A percentile compares a stretch with the other conserved stretches of the same genome.
Conservation (phyloP, 257 asterid genomes). For the Solanum verrucosum region DNA sequence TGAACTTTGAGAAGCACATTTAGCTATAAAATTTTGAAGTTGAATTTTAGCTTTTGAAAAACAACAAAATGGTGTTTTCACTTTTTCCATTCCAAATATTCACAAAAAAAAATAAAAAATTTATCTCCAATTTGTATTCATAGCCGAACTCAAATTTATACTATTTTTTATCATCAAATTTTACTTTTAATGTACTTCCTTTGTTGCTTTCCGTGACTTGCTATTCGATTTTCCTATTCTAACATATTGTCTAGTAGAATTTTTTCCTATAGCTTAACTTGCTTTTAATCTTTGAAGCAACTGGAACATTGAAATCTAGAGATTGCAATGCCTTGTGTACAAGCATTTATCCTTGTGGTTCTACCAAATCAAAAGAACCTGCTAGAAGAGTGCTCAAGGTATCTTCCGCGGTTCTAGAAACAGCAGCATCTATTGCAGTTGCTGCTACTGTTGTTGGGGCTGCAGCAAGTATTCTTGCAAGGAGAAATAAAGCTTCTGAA, state of each 20-base stretch:
- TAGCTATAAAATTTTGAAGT: too few species aligned
- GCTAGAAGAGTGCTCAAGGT: conserved; percentile 10
- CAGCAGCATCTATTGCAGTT: conserved; percentile 55
- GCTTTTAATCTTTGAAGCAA: background rate
- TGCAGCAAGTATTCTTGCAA: conserved; percentile 56
- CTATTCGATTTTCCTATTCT: background rate
- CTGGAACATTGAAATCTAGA: conserved; percentile 2
- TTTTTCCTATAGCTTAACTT: background rate
- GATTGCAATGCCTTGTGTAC: conserved; percentile 1
- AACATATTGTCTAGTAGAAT: background rate
- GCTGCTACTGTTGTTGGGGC: conserved; percentile 62
- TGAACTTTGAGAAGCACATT: too few species aligned
- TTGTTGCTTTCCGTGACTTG: background rate
- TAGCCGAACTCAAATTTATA: too few species aligned
- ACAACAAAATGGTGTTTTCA: too few species aligned
- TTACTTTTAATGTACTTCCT: too few species aligned
- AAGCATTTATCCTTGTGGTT: conserved; percentile 9
- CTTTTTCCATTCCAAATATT: too few species aligned
- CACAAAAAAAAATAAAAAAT: too few species aligned
- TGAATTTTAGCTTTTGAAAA: too few species aligned
- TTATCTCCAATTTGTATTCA: too few species aligned
- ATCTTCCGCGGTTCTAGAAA: conserved; percentile 49
- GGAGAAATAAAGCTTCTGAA: conserved; percentile 35
- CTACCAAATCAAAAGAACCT: conserved; percentile 6
- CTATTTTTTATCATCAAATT: too few species aligned